phyloP scores from a whole-genome alignment of 1,284 basidiomycete genomes.

The Apiotrichum akiyoshidainum region DNA sequence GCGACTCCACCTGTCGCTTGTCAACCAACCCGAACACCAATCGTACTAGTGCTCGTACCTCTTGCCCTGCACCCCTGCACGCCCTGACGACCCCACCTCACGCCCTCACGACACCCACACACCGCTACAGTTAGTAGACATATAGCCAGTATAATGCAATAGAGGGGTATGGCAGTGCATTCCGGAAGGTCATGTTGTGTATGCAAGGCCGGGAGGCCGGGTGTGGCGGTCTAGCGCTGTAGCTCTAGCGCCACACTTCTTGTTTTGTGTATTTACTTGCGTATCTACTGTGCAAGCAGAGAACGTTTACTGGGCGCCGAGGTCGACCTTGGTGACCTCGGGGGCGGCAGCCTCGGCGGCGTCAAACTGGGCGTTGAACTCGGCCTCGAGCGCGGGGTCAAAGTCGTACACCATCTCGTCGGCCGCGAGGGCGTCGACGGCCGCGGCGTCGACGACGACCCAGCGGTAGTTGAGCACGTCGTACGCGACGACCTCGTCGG shows the following conservation, averaged over 20 bases:
- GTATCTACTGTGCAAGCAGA: background rate
- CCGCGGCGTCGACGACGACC: conserved; percentile 42
- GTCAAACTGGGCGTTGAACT: conserved; percentile 1
- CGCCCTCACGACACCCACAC: background rate
- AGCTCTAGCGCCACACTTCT: too few relatives aligned
- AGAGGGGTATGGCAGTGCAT: conserved; percentile 10
- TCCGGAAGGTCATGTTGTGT: conserved; percentile 3
- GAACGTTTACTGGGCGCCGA: background rate
- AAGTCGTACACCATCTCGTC: conserved; percentile 52
- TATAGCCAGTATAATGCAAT: conserved; percentile 1
- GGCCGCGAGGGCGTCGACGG: conserved; percentile 54
- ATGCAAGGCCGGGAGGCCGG: conserved; percentile 1
- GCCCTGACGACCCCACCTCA: background rate
- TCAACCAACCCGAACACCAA: too few relatives aligned
- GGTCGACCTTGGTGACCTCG: conserved; percentile 4
- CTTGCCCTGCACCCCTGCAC: too few relatives aligned
- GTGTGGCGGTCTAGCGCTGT: background rate
- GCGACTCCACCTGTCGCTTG: too few relatives aligned
- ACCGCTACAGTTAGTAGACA: background rate
- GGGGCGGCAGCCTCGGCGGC: background rate
- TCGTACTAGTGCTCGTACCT: too few relatives aligned
- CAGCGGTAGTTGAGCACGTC: conserved; percentile 68
- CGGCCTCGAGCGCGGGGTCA: conserved; percentile 41
- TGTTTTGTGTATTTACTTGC: too few relatives aligned
- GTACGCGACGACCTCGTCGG: conserved; percentile 69